Base-by-base conservation (phyloP, 768 basidiomycete species). In the Boletus edulis region DNA sequence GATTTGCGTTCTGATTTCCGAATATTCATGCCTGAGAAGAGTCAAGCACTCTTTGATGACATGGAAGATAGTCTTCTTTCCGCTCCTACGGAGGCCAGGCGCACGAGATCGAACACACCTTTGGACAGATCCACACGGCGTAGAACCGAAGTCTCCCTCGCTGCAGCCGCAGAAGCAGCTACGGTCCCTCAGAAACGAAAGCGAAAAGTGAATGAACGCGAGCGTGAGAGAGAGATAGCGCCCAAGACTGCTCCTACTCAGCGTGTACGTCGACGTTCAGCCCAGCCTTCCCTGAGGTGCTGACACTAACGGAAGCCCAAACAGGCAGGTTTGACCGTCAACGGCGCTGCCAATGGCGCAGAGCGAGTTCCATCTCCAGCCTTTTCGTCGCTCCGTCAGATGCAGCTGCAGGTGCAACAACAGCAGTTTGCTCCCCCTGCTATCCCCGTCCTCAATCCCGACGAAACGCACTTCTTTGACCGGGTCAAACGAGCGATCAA, bases 381-480 rank as follows among this genome's bases (percentile, higher is more conserved):
- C 2, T 62, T 63, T 52, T 49, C 61, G 4, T 53, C 63, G 5
- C 50, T 63, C 8, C 65, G 67, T 43, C 65, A 65, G 11, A 46
- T 40, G 35, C 65, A 66, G 42, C n/a, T 65, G 22, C 66, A 68
- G 17, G 54, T 13, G 2, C 66, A 58, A 34, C 62, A 66, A 24
- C 55, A 59, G 14, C 61, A 57, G 22, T 65, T 67, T 34, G 49
- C 46, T 51, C 57, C 63, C 0, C 38, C 66, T 2, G 48, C 55
- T 10, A 45, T 66, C 1, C 51, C 65, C 5, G 46, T 59, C 18
- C 60, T 66, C 8, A 67, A 58, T 32, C 63, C 59, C n/a, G 81
- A 85, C 27, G 87, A 94, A 48, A 77, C 81, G 3, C 86, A 86
- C 51, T 98, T 98, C 74, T 99, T 99, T 68, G 94, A 97, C 55